Evolutionary conservation across 495 filamentous ascomycete genomes (phyloP).

Genomic region (Trichoderma erinaceum): DNA sequence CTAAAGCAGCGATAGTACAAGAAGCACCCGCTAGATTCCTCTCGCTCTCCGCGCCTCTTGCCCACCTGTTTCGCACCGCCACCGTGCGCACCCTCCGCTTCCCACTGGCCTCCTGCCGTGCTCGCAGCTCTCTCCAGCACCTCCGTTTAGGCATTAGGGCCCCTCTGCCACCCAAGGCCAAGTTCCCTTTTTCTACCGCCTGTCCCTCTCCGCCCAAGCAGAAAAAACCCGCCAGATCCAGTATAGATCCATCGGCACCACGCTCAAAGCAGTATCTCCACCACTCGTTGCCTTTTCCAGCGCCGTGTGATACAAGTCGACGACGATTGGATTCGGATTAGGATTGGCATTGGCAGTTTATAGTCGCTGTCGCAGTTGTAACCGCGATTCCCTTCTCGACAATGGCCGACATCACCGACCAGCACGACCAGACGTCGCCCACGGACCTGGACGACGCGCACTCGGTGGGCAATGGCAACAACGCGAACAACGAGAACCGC

Average conservation of each 20-base stretch:
- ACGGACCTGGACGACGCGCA: conserved; percentile 58
- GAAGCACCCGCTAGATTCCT: neutral
- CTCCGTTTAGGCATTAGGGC: neutral
- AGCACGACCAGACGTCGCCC: conserved; percentile 53
- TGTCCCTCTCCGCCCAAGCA: conserved; percentile 7
- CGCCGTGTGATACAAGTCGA: conserved; percentile 38
- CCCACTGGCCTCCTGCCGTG: neutral
- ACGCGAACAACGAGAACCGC: conserved; percentile 56
- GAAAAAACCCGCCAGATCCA: conserved; percentile 43
- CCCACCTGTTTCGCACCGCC: conserved; percentile 12
- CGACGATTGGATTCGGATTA: conserved; percentile 24
- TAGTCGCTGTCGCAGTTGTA: conserved; percentile 6
- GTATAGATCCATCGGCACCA: conserved; percentile 53
- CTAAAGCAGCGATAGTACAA: neutral
- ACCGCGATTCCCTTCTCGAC: conserved; percentile 14
- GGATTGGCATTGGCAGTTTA: conserved; percentile 14
- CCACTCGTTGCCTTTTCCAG: conserved; percentile 41
- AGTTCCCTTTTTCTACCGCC: conserved; percentile 39
- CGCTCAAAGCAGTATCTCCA: conserved; percentile 53
- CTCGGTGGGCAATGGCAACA: conserved; percentile 57
- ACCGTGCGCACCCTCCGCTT: conserved; percentile 2
- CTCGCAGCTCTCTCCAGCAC: neutral
- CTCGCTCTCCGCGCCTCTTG: neutral
- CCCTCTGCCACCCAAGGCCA: conserved; percentile 41
- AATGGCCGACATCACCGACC: conserved; percentile 60